A percentile compares a stretch with the other conserved stretches of the same genome.
Evolutionary conservation across 345 rosid species (phyloP).

Genomic region (Citropsis articulata): DNA sequence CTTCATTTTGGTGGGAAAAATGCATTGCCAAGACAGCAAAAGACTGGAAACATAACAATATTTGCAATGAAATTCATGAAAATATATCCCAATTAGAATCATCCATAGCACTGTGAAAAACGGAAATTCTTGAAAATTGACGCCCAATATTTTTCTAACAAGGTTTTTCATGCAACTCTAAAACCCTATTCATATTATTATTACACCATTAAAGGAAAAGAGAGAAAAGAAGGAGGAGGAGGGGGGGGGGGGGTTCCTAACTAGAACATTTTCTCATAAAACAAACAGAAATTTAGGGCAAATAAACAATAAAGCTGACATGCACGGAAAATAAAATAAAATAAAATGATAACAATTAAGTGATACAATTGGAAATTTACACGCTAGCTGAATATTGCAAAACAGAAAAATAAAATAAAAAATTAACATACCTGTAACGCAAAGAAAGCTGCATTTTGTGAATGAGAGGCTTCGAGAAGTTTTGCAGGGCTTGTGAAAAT

Average conservation of each 20-base stretch:
- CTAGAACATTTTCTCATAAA: not conserved
- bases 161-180: not conserved
- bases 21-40: not conserved
- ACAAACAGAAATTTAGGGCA: not conserved
- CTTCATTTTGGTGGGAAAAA: no score
- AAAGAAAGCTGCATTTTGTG: slow-evolving; percentile 5
- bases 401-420: not conserved
- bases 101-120: not conserved
- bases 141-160: not conserved
- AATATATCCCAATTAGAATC: not conserved
- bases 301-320: not conserved
- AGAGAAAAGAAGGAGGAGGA: no score
- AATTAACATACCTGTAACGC: not conserved
- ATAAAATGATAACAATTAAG: not conserved
- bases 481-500: not conserved
- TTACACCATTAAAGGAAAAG: not conserved
- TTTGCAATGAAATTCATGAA: not conserved
- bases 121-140: not conserved
- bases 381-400: not conserved
- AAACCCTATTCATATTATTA: not conserved
- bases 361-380: not conserved
- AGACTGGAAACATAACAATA: not conserved
- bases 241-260: not conserved
- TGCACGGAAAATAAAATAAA: not conserved
- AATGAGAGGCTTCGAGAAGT: not conserved